These are phyloP conservation scores for Babesia sp. DNA, from an alignment of 169 alveolate genomes.

Conservation along the genomic window DNA sequence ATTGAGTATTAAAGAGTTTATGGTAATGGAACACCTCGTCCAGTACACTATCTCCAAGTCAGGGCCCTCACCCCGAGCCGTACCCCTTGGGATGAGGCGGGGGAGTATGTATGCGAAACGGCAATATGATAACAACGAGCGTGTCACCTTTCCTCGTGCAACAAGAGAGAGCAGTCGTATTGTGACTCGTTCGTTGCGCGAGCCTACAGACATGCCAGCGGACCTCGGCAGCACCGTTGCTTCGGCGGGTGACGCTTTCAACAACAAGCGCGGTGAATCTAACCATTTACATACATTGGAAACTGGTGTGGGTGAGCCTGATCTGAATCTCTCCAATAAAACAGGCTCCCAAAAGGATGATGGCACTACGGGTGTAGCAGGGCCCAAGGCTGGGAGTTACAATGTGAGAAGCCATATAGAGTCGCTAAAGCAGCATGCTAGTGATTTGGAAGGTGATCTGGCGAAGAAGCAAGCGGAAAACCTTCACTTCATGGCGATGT, in stretches of 20 bases:
- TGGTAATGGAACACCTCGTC: constrained; percentile 63
- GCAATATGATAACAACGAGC: background rate
- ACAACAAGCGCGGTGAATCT: background rate
- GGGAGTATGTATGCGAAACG: background rate
- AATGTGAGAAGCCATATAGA: constrained; percentile 2
- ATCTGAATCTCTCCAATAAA: background rate
- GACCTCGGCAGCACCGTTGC: background rate
- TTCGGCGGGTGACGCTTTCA: background rate
- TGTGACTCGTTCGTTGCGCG: background rate
- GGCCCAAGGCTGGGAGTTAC: constrained; percentile 5
- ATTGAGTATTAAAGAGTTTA: constrained; percentile 40
- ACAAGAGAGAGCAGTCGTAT: background rate
- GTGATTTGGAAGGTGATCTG: constrained; percentile 51
- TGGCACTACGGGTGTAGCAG: background rate
- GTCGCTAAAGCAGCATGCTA: constrained; percentile 33
- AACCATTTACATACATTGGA: background rate
- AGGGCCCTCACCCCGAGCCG: background rate
- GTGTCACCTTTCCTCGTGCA: background rate
- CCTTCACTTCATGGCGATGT: background rate
- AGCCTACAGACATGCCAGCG: background rate
- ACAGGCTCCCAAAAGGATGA: background rate
- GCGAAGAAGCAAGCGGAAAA: background rate
- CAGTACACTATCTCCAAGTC: constrained; percentile 4
- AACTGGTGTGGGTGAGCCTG: background rate
- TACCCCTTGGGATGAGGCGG: background rate